These are phyloP conservation scores for Beauveria pseudobassiana DNA, from an alignment of 2,329 filamentous ascomycete genomes.

Conservation along the genomic window DNA sequence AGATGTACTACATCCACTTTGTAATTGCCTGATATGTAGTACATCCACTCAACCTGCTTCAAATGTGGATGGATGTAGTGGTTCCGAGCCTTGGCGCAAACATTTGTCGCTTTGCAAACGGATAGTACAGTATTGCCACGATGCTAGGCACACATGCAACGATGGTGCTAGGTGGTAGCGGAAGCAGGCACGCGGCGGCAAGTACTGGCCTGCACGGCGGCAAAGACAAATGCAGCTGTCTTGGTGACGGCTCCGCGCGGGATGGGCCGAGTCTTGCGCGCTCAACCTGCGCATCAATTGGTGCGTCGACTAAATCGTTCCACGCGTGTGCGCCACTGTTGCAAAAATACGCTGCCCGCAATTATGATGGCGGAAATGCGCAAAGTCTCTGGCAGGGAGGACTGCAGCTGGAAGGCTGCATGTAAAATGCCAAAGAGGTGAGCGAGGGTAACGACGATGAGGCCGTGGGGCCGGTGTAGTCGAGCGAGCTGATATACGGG, in stretches of 20 bases:
- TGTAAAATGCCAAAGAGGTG: constrained; percentile 25
- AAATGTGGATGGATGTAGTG: too few relatives aligned
- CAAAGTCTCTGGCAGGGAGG: neutral
- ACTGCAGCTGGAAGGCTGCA: constrained; percentile 18
- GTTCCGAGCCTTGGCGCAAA: too few relatives aligned
- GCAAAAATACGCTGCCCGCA: constrained; percentile 24
- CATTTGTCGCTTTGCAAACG: constrained; percentile 29
- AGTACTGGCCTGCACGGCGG: constrained; percentile 19
- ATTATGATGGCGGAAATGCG: neutral
- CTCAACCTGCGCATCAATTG: constrained; percentile 23
- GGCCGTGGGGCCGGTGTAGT: constrained; percentile 22
- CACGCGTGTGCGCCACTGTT: constrained; percentile 24
- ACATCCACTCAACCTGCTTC: too few relatives aligned
- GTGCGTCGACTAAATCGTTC: constrained; percentile 29
- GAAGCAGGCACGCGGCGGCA: neutral
- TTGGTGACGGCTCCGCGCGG: constrained; percentile 25
- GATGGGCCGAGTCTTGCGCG: constrained; percentile 26
- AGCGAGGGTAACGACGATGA: constrained; percentile 27
- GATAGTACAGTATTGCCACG: constrained; percentile 24
- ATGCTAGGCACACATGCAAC: constrained; percentile 22
- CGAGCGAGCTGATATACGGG: constrained; percentile 26
- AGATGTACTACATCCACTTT: too few relatives aligned
- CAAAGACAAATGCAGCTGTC: constrained; percentile 23
- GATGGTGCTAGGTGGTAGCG: constrained; percentile 9
- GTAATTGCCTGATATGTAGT: too few relatives aligned